phyloP scores from a whole-genome alignment of 345 rosid genomes.

The Eutrema japonicum region DNA sequence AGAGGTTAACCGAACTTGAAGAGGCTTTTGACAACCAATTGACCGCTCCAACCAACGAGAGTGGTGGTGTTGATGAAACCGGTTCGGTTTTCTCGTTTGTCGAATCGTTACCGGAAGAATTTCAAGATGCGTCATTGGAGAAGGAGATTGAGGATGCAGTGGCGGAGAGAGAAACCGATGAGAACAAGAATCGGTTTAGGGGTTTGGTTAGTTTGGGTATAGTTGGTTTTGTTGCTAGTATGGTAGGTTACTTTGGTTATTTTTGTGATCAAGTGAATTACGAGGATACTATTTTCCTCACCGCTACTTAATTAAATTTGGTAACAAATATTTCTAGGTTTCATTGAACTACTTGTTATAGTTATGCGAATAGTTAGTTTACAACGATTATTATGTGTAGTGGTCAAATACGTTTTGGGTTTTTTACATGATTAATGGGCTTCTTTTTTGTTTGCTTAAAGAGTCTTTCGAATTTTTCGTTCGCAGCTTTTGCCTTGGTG shows the following conservation, averaged over 20 bases:
- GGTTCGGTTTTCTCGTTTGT: slow-evolving; percentile 11
- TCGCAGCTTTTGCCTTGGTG: background rate
- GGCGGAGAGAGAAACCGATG: background rate
- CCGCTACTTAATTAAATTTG: slow-evolving; percentile 10
- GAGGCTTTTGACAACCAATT: slow-evolving; percentile 18
- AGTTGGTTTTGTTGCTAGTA: slow-evolving; percentile 29
- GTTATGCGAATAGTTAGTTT: background rate
- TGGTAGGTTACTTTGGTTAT: slow-evolving; percentile 26
- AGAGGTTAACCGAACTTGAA: slow-evolving; percentile 23
- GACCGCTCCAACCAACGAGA: slow-evolving; percentile 1
- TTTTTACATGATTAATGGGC: background rate
- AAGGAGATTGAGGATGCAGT: background rate
- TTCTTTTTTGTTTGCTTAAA: no score
- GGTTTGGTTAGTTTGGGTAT: slow-evolving; percentile 35
- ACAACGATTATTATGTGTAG: slow-evolving; percentile 4
- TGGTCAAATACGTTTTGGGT: background rate
- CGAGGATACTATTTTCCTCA: background rate
- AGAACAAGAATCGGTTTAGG: slow-evolving; percentile 28
- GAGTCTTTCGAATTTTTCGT: background rate
- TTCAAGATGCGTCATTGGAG: slow-evolving; percentile 7
- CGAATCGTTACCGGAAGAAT: background rate
- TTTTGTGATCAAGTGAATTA: slow-evolving; percentile 4
- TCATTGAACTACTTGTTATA: background rate
- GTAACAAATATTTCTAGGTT: background rate
- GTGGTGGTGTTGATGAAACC: slow-evolving; percentile 17